Conservation (phyloP, 2,329 filamentous ascomycete genomes). For the Fusarium longipes region DNA sequence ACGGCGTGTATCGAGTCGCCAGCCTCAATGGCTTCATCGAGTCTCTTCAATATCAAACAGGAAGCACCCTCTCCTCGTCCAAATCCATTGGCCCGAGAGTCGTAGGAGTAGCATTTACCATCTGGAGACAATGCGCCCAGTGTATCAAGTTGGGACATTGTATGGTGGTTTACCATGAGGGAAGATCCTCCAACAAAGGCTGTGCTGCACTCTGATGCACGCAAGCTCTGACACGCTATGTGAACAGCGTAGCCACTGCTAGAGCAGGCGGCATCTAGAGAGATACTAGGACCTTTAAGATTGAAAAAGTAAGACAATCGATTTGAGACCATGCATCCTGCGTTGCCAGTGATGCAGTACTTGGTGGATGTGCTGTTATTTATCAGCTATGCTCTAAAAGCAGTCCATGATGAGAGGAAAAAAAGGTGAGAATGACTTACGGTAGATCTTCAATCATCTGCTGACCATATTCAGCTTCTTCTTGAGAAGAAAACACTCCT, state of each 20-base stretch:
- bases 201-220: background rate
- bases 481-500: background rate
- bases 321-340: background rate
- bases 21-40: background rate
- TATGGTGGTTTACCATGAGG: background rate
- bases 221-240: background rate
- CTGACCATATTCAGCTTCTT: background rate
- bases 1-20: background rate
- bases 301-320: slow-evolving; percentile 1
- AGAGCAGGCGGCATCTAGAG: background rate
- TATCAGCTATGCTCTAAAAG: background rate
- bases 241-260: background rate
- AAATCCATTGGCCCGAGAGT: background rate
- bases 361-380: background rate
- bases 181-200: background rate
- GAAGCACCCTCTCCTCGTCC: background rate
- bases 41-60: background rate
- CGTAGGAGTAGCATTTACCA: background rate
- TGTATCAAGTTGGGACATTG: background rate
- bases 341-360: background rate
- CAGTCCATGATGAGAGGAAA: no score
- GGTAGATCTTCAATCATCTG: background rate
- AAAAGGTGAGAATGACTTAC: background rate
- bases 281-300: background rate
- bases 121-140: background rate